A percentile compares a stretch with the other conserved stretches of the same genome.
Evolutionary conservation across 1,284 basidiomycete genomes (phyloP).

Genomic region (Ceratobasidium sp.): DNA sequence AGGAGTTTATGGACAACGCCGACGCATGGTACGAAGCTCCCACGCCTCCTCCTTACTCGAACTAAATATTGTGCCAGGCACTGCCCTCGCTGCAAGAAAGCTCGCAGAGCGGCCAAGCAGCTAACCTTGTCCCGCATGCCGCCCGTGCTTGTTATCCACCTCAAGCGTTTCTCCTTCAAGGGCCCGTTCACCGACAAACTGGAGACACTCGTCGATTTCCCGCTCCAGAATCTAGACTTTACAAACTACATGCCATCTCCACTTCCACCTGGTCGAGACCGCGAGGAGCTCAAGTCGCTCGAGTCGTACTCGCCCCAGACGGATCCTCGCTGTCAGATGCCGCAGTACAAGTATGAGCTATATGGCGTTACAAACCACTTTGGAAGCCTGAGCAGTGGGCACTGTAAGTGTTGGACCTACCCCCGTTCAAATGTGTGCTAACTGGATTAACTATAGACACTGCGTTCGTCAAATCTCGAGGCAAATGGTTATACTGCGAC

Average conservation of each 20-base stretch:
- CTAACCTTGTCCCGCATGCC: slow-evolving; percentile 92
- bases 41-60: slow-evolving; percentile 48
- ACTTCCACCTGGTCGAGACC: slow-evolving; percentile 73
- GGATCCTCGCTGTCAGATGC: slow-evolving; percentile 83
- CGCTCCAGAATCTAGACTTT: slow-evolving; percentile 84
- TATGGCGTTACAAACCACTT: slow-evolving; percentile 94
- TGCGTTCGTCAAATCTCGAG: slow-evolving; percentile 82
- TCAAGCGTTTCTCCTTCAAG: slow-evolving; percentile 95
- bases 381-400: slow-evolving; percentile 89
- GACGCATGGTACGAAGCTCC: slow-evolving; percentile 86
- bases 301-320: slow-evolving; percentile 63
- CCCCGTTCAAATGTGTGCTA: not conserved
- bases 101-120: slow-evolving; percentile 84
- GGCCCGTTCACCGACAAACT: slow-evolving; percentile 96
- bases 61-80: slow-evolving; percentile 68
- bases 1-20: slow-evolving; percentile 92
- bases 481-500: slow-evolving; percentile 88
- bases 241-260: slow-evolving; percentile 91
- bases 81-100: slow-evolving; percentile 91
- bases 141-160: slow-evolving; percentile 92
- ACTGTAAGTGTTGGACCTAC: slow-evolving; percentile 74
- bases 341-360: slow-evolving; percentile 88
- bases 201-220: slow-evolving; percentile 91
- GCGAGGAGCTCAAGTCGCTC: slow-evolving; percentile 57
- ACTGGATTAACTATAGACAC: slow-evolving; percentile 70